A percentile compares a stretch with the other conserved stretches of the same genome.
These are phyloP conservation scores for Fagopyrum homotropicum DNA, from an alignment of 148 eudicot genomes.

Conservation along the genomic window DNA sequence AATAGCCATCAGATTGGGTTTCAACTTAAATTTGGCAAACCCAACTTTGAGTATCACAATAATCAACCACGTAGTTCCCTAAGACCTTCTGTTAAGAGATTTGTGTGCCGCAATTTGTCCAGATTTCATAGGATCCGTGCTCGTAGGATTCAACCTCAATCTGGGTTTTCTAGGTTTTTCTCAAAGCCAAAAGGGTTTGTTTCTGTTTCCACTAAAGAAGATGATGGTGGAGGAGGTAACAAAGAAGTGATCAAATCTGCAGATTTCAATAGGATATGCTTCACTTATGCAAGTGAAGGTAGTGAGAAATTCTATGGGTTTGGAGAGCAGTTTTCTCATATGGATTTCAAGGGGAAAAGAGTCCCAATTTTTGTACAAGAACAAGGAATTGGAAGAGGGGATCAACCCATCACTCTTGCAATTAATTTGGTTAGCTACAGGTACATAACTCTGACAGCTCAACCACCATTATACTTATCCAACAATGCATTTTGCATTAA, in stretches of 20 bases:
- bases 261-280: constrained; percentile 59
- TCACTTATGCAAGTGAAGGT: constrained; percentile 67
- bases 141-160: constrained; percentile 2
- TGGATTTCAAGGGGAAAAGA: constrained; percentile 93
- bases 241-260: constrained; percentile 18
- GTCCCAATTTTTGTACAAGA: constrained; percentile 97
- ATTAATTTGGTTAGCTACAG: constrained; percentile 93
- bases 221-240: constrained; percentile 10
- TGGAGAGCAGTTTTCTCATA: constrained; percentile 93
- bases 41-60: constrained; percentile 25
- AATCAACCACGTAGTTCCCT: constrained; percentile 5
- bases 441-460: constrained; percentile 25
- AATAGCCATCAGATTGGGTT: constrained; percentile 65
- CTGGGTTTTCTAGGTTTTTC: constrained; percentile 27
- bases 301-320: constrained; percentile 86
- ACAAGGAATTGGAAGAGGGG: constrained; percentile 99
- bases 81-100: constrained; percentile 23
- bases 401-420: constrained; percentile 94
- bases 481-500: background rate
- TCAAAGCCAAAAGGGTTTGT: constrained; percentile 29
- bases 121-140: constrained; percentile 24
- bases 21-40: constrained; percentile 59
- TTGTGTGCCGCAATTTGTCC: constrained; percentile 19
- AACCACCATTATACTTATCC: background rate
- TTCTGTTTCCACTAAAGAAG: constrained; percentile 26